A percentile compares a stretch with the other conserved stretches of the same genome.
These are phyloP conservation scores for Termitomyces bulborhizus DNA, from an alignment of 768 basidiomycete genomes.

Conservation along the genomic window DNA sequence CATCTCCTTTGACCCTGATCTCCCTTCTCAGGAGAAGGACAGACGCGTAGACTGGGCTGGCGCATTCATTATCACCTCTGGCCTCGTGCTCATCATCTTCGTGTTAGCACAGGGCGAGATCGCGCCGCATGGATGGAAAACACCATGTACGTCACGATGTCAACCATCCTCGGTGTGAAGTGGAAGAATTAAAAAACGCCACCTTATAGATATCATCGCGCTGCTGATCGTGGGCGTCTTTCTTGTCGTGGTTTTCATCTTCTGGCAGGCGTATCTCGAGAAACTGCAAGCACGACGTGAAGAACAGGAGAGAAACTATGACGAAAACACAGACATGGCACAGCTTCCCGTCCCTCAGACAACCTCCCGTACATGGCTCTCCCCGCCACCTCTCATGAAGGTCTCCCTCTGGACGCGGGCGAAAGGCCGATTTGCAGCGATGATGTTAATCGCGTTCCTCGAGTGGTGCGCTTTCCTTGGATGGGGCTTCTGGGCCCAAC, in stretches of 20 bases:
- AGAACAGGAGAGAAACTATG: not conserved
- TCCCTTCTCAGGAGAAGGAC: conserved; percentile 32
- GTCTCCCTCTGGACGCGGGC: conserved; percentile 55
- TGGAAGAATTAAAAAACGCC: not conserved
- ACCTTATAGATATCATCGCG: conserved; percentile 53
- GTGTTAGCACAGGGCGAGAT: conserved; percentile 58
- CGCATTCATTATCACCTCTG: conserved; percentile 53
- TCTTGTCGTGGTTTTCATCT: conserved; percentile 45
- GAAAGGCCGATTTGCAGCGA: conserved; percentile 48
- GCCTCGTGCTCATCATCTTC: conserved; percentile 64
- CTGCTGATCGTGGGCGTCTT: conserved; percentile 55
- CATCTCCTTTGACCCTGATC: conserved; percentile 58
- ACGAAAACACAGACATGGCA: not conserved
- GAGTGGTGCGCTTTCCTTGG: conserved; percentile 49
- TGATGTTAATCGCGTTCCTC: conserved; percentile 52
- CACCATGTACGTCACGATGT: conserved; percentile 19
- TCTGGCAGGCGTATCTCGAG: conserved; percentile 61
- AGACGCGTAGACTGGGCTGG: conserved; percentile 70
- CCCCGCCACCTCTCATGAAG: conserved; percentile 57
- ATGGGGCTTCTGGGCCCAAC: conserved; percentile 39
- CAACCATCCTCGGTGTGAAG: not conserved
- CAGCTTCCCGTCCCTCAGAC: not conserved
- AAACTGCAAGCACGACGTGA: conserved; percentile 7
- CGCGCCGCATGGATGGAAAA: conserved; percentile 54
- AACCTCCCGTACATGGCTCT: conserved; percentile 10